These are phyloP conservation scores for Synchytrium microbalum DNA, from an alignment of 371 early-diverging fungal genomes.

Conservation along the genomic window DNA sequence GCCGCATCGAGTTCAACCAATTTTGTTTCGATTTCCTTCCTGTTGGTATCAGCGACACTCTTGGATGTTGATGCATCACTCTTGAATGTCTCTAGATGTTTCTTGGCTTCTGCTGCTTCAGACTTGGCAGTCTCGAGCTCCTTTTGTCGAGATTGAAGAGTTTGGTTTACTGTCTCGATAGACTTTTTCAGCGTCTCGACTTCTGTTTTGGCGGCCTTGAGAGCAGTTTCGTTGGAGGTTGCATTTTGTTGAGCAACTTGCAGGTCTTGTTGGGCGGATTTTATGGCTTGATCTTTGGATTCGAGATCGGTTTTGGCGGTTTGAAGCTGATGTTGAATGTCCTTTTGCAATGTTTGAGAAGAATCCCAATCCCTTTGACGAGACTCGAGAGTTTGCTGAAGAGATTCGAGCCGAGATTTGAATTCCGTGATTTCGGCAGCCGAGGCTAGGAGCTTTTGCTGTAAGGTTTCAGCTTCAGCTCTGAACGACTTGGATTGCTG, in stretches of 20 bases:
- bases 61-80: not conserved
- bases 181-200: constrained; percentile 11
- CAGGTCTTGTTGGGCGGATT: not conserved
- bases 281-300: too few species aligned
- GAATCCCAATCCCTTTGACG: not conserved
- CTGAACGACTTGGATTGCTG: too few species aligned
- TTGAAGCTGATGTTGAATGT: not conserved
- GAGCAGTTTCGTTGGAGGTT: too few species aligned
- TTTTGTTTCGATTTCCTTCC: not conserved
- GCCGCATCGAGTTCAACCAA: not conserved
- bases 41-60: not conserved
- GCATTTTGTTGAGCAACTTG: not conserved
- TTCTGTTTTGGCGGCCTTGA: constrained; percentile 16
- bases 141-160: constrained; percentile 6
- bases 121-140: not conserved
- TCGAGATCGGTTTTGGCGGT: not conserved
- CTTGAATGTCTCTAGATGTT: constrained; percentile 6
- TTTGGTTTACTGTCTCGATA: constrained; percentile 7
- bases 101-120: constrained; percentile 1
- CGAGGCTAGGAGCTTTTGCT: too few species aligned
- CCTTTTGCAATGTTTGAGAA: not conserved
- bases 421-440: too few species aligned
- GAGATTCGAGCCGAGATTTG: too few species aligned
- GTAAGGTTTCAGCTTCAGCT: too few species aligned
- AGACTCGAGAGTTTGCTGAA: not conserved